Evolutionary conservation across 108 stramenopile genomes (phyloP), one percentile per base, ranked within the genome.

Genomic region (Stephanodiscus minutulus): DNA sequence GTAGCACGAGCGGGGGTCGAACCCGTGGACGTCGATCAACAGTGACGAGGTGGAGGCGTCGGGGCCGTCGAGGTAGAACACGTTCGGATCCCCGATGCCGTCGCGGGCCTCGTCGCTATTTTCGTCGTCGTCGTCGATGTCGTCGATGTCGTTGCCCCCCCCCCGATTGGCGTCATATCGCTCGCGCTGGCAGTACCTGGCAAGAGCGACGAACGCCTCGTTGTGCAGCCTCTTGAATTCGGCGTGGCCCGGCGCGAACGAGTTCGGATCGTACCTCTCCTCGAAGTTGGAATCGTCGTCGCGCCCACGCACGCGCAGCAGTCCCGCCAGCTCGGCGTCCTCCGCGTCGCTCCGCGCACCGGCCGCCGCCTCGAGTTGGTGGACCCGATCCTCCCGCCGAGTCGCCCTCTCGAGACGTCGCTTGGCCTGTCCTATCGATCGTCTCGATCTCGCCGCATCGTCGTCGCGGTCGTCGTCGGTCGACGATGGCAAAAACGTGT

Each of bases 41-140:
- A 77, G 61, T 0, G 53, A 61, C 0, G 81, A 41, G 22, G 81
- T 85, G 20, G 64, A 64, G 9, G 59, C 81, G 48, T 82, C 81
- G 13, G 84, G 84, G 17, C 84, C 84, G 58, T 85, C 81, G 46
- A 85, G 55, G 36, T 66, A 85, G 49, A 85, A 85, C 20, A 82
- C 73, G 47, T 82, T 85, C 27, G 65, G 41, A 21, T 43, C 39
- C 8, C n/a, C 12, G 28, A 33, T 33, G 20, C 46, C 54, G 54
- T 20, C 47, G 28, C 0, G 36, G 39, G 1, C 39, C 15, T 24
- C 66, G 13, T n/a, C 20, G 15, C 22, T 11, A 15, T 22, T 36
- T 12, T 44, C 13, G 28, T 0, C 50, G 39, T 9, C 39, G 24
- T 24, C 66, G 13, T n/a, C 20, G 15, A 36, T 11, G 27, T 22